Conservation (phyloP, 306 rosid species). For the Cucumis melo region DNA sequence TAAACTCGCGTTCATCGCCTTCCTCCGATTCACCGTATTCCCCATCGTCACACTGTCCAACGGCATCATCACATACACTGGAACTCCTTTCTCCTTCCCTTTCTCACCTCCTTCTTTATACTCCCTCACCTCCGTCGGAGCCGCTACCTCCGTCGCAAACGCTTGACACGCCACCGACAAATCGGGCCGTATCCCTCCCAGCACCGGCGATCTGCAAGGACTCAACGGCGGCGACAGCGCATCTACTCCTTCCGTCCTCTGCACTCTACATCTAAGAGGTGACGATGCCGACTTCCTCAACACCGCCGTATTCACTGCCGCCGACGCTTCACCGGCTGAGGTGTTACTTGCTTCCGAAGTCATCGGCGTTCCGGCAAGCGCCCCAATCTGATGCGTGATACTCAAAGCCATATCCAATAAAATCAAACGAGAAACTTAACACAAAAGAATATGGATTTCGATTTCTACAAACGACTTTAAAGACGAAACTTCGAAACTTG, state of each 20-base stretch:
- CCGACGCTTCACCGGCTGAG: neutral
- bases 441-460: neutral
- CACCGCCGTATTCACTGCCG: neutral
- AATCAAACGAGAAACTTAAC: neutral
- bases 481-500: neutral
- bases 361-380: constrained; percentile 1
- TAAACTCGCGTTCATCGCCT: constrained; percentile 80
- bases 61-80: constrained; percentile 97
- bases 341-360: neutral
- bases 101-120: constrained; percentile 9
- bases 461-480: neutral
- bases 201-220: constrained; percentile 13
- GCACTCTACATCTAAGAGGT: neutral
- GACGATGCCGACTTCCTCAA: neutral
- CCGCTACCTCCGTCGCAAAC: constrained; percentile 28
- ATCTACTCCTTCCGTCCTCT: neutral
- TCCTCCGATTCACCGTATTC: constrained; percentile 57
- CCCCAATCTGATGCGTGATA: constrained; percentile 8
- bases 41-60: constrained; percentile 76
- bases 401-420: constrained; percentile 5
- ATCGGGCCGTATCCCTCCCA: constrained; percentile 33
- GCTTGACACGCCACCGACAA: constrained; percentile 61
- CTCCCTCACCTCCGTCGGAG: constrained; percentile 12
- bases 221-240: constrained; percentile 10
- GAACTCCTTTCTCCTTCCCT: constrained; percentile 40